A percentile compares a stretch with the other conserved stretches of the same genome.
Evolutionary conservation across 164 flowering plant genomes (phyloP).

Genomic region (Kingdonia uniflora): DNA sequence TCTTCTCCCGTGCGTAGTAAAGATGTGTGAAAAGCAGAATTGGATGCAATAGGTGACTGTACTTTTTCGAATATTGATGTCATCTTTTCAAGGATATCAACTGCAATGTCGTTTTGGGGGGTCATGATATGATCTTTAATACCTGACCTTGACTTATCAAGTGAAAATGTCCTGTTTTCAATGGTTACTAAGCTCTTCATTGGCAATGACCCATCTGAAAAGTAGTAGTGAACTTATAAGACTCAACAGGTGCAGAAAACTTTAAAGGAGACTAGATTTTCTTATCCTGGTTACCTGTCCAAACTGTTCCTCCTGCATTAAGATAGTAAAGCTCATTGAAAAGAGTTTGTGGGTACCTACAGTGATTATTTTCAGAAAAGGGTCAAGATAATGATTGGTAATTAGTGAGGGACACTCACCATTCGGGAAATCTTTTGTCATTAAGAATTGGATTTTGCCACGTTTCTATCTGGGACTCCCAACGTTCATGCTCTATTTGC

Average conservation of each 20-base stretch:
- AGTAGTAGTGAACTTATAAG: not conserved
- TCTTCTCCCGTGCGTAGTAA: no score
- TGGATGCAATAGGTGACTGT: no score
- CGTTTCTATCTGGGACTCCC: slow-evolving; percentile 80
- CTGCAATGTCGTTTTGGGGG: slow-evolving; percentile 45
- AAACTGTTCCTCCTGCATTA: slow-evolving; percentile 81
- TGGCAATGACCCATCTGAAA: slow-evolving; percentile 76
- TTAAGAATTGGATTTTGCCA: slow-evolving; percentile 88
- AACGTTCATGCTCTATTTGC: slow-evolving; percentile 43
- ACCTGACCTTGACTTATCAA: slow-evolving; percentile 7
- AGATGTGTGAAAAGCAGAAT: no score
- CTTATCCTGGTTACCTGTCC: slow-evolving; percentile 63
- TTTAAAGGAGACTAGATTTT: not conserved
- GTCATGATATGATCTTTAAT: slow-evolving; percentile 4
- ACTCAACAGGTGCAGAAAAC: not conserved
- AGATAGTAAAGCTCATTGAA: slow-evolving; percentile 93
- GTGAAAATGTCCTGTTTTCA: no score
- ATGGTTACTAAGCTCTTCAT: slow-evolving; percentile 20
- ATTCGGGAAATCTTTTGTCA: slow-evolving; percentile 80
- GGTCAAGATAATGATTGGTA: no score
- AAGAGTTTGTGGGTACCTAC: slow-evolving; percentile 76
- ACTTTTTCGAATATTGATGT: slow-evolving; percentile 39
- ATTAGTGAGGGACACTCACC: slow-evolving; percentile 38
- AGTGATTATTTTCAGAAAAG: no score
- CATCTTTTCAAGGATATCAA: slow-evolving; percentile 63